Evolutionary conservation across 2,329 filamentous ascomycete species (phyloP).

Genomic region (Ciborinia camelliae): DNA sequence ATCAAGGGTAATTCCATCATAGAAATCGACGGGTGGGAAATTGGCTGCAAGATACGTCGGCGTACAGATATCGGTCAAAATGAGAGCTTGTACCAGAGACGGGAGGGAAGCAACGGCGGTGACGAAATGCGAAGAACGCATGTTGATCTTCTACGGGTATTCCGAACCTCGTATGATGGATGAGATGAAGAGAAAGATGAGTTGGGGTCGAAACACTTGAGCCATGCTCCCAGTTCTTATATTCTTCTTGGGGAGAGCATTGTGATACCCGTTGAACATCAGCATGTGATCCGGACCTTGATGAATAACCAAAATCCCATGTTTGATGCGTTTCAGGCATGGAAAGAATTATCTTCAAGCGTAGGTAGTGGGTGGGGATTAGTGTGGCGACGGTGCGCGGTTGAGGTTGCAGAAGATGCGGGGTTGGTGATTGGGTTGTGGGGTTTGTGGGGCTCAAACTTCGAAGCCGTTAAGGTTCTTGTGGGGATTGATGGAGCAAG

Average conservation of each 20-base stretch:
- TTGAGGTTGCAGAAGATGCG: not conserved
- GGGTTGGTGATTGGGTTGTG: not conserved
- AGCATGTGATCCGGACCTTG: not conserved
- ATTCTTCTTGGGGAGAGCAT: not conserved
- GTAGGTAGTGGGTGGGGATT: not conserved
- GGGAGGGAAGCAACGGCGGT: not conserved
- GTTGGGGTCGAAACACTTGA: not conserved
- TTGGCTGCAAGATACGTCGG: not conserved
- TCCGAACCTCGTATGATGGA: not conserved
- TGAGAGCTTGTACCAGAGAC: not conserved
- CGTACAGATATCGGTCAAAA: not conserved
- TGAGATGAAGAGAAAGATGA: not conserved
- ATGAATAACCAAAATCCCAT: not conserved
- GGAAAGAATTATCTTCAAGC: not conserved
- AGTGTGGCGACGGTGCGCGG: not conserved
- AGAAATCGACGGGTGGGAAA: not conserved
- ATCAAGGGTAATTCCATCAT: constrained; percentile 28
- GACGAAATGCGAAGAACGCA: not conserved
- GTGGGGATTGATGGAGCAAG: not conserved
- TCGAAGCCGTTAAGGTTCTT: not conserved
- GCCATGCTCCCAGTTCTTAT: not conserved
- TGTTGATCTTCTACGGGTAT: not conserved
- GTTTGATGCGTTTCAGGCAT: not conserved
- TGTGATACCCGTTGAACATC: not conserved
- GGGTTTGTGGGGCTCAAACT: not conserved